Evolutionary conservation across 129 eudicot genomes (phyloP).

Genomic region (Rutidosis leptorrhynchoides): DNA sequence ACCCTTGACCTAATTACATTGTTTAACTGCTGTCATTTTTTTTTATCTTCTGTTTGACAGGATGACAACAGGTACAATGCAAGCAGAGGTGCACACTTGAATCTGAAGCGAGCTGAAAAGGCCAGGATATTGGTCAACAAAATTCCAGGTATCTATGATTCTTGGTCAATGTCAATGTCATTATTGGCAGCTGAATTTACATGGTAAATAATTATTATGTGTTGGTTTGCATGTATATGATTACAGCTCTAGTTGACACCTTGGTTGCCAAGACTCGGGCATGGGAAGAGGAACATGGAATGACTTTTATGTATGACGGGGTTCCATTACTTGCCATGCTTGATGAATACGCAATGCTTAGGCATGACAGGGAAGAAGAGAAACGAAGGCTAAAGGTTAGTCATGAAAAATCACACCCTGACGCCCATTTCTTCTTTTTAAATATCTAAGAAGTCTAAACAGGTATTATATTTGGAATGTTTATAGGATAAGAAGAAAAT

Average conservation of each 20-base stretch:
- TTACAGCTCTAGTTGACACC: constrained; percentile 86
- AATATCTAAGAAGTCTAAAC: background rate
- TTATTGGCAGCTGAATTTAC: background rate
- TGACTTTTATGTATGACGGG: constrained; percentile 80
- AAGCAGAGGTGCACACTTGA: constrained; percentile 96
- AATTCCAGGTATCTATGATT: constrained; percentile 66
- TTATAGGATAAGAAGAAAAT: constrained; percentile 92
- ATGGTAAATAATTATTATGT: background rate
- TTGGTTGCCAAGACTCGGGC: constrained; percentile 79
- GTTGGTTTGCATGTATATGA: constrained; percentile 4
- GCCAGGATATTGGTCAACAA: constrained; percentile 86
- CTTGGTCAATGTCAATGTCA: background rate
- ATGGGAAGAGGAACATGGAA: constrained; percentile 90
- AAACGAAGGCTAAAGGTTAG: constrained; percentile 83
- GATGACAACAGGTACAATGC: constrained; percentile 95
- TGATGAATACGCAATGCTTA: constrained; percentile 86
- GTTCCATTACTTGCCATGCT: constrained; percentile 97
- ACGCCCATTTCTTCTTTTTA: constrained; percentile 1
- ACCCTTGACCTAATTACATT: background rate
- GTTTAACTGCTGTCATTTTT: background rate
- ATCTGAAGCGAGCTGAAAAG: constrained; percentile 97
- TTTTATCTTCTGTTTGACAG: constrained; percentile 37
- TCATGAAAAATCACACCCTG: background rate
- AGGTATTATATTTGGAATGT: background rate
- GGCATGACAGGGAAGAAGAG: constrained; percentile 98